Percentiles rank a stretch among this genome's conserved stretches.
phyloP scores from a whole-genome alignment of 129 eudicot species.

The Centaurea solstitialis region DNA sequence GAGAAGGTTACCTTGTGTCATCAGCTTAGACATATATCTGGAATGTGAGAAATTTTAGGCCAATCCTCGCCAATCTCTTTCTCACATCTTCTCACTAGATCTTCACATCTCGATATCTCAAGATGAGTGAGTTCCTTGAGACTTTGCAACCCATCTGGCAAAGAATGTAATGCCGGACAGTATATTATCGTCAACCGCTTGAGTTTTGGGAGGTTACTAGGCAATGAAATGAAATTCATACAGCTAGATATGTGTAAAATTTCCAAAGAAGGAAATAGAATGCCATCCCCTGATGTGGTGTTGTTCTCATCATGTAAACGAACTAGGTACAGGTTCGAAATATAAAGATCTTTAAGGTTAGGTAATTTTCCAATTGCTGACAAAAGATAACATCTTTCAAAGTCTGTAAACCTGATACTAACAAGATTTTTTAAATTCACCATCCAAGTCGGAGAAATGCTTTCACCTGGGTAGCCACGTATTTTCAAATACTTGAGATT shows the following conservation, averaged over 20 bases:
- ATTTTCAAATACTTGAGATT: neutral
- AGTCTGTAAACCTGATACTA: neutral
- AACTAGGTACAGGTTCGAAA: neutral
- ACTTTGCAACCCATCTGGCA: constrained; percentile 6
- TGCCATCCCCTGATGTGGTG: neutral
- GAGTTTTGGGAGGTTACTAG: constrained; percentile 17
- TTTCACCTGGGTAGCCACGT: neutral
- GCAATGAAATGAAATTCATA: neutral
- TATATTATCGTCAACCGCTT: neutral
- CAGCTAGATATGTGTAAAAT: neutral
- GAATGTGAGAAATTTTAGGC: constrained; percentile 22
- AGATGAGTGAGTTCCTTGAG: no score
- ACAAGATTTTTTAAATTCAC: neutral
- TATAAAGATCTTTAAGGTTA: neutral
- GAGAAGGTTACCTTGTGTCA: neutral
- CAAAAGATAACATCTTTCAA: neutral
- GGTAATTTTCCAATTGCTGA: constrained; percentile 16
- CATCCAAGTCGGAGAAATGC: constrained; percentile 15
- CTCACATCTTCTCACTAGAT: neutral
- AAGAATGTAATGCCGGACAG: neutral
- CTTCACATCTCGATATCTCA: no score
- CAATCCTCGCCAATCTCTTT: constrained; percentile 18
- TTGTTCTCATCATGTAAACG: constrained; percentile 9
- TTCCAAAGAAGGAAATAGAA: neutral
- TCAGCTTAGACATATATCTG: neutral